A percentile compares a stretch with the other conserved stretches of the same genome.
phyloP scores from a whole-genome alignment of 164 flowering plant genomes.

The Buxus sempervirens region DNA sequence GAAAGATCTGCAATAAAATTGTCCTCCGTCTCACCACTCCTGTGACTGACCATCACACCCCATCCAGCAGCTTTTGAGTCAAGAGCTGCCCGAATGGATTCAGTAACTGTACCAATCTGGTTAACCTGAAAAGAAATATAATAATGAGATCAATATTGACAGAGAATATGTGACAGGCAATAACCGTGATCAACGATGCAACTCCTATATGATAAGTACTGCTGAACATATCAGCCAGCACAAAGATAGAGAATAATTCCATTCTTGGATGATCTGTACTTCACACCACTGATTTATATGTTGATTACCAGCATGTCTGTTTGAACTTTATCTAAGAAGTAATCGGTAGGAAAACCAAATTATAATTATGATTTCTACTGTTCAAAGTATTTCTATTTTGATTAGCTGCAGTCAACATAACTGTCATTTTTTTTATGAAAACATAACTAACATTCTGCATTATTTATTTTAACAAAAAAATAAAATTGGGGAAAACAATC shows the following conservation, averaged over 20 bases:
- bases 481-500: too few relatives aligned
- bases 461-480: too few relatives aligned
- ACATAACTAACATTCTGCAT: too few relatives aligned
- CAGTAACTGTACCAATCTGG: constrained; percentile 93
- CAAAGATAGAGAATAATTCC: constrained; percentile 2
- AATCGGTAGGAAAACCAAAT: too few relatives aligned
- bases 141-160: constrained; percentile 1
- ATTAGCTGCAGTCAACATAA: too few relatives aligned
- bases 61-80: constrained; percentile 96
- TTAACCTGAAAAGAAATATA: constrained; percentile 60
- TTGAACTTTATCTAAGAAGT: too few relatives aligned
- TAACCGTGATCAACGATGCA: background rate
- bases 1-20: constrained; percentile 96
- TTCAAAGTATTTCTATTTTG: too few relatives aligned
- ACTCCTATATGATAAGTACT: too few relatives aligned
- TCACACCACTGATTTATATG: too few relatives aligned
- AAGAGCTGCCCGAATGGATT: constrained; percentile 87
- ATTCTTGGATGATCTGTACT: background rate
- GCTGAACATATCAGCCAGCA: background rate
- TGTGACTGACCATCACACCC: constrained; percentile 99
- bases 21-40: constrained; percentile 98
- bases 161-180: background rate
- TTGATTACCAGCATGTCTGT: too few relatives aligned
- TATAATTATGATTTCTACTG: too few relatives aligned
- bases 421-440: too few relatives aligned